Conservation (phyloP, 768 basidiomycete genomes). For the Nidularia pulvinata region DNA sequence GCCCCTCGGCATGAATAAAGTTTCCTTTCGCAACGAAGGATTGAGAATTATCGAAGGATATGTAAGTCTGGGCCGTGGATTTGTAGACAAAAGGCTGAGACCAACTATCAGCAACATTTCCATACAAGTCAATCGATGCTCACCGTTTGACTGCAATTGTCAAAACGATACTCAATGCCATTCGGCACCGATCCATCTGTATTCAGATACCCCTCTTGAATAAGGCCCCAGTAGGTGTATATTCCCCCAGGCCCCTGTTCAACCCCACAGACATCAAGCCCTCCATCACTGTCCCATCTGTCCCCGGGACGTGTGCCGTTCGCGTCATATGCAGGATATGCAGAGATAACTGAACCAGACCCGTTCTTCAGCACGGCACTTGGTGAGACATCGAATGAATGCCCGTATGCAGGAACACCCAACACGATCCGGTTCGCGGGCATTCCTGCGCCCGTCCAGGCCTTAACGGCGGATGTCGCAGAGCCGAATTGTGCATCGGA, state of each 20-base stretch:
- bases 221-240: slow-evolving; percentile 65
- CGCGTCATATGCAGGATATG: slow-evolving; percentile 53
- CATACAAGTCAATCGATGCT: slow-evolving; percentile 1
- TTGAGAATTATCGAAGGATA: slow-evolving; percentile 64
- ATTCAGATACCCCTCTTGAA: slow-evolving; percentile 54
- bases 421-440: slow-evolving; percentile 72
- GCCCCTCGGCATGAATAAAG: slow-evolving; percentile 49
- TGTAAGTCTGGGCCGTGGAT: slow-evolving; percentile 45
- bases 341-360: slow-evolving; percentile 27
- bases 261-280: slow-evolving; percentile 61
- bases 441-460: slow-evolving; percentile 82
- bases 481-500: slow-evolving; percentile 64
- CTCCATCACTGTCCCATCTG: slow-evolving; percentile 47
- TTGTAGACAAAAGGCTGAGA: slow-evolving; percentile 73
- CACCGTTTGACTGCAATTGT: slow-evolving; percentile 77
- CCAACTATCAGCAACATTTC: neutral
- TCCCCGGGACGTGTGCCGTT: slow-evolving; percentile 48
- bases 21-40: slow-evolving; percentile 64
- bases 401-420: slow-evolving; percentile 85
- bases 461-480: slow-evolving; percentile 67
- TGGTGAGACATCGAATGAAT: slow-evolving; percentile 55
- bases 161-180: slow-evolving; percentile 53
- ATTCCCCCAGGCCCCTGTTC: slow-evolving; percentile 49
- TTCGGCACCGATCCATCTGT: slow-evolving; percentile 32
- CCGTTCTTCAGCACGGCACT: slow-evolving; percentile 29